Evolutionary conservation across 495 filamentous ascomycete genomes (phyloP), one percentile per base, ranked within the genome.

Genomic region (Xylaria scruposa): DNA sequence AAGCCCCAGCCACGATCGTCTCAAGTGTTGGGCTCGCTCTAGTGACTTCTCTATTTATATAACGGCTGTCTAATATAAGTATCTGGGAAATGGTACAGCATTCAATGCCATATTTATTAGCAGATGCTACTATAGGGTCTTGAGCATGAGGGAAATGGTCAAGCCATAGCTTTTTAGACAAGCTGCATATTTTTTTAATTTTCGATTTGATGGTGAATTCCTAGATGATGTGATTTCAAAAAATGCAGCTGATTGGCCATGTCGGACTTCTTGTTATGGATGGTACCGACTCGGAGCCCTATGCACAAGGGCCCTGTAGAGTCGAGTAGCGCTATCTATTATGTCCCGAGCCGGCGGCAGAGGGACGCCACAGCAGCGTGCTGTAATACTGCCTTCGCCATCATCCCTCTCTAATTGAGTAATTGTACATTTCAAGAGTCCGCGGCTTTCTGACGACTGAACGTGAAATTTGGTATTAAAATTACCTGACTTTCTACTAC

Each of bases 211-310:
- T 60, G n/a, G 29, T 12, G 4, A 17, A 21, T 58, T 6, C 6
- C 12, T 60, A 10, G 33, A 38, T 46, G 38, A 63, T 63, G 38
- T 46, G 21, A 63, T 15, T 24, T 40, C 53, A 17, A 31, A 53
- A 53, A 54, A 26, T 15, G 46, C 29, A 67, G 44, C 40, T 70
- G 17, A 49, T 51, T 51, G 58, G 46, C 6, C 42, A 29, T 42
- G 6, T 70, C 68, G 68, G 68, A 70, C 68, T 70, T 70, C 68
- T 70, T 6, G 6, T 70, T 70, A 61, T 21, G 68, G 68, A 70
- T 63, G 44, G 59, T 29, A 19, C 68, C 68, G 68, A 60, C 17
- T 36, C 40, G 51, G 67, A 44, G 51, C 51, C 21, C 21, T 61
- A 21, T 64, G 38, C 33, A 17, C 29, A 31, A 26, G 61, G 38